Percentiles rank a stretch among this genome's conserved stretches.
These are phyloP conservation scores for Erodium maritimum DNA, from an alignment of 345 rosid species.

Conservation along the genomic window DNA sequence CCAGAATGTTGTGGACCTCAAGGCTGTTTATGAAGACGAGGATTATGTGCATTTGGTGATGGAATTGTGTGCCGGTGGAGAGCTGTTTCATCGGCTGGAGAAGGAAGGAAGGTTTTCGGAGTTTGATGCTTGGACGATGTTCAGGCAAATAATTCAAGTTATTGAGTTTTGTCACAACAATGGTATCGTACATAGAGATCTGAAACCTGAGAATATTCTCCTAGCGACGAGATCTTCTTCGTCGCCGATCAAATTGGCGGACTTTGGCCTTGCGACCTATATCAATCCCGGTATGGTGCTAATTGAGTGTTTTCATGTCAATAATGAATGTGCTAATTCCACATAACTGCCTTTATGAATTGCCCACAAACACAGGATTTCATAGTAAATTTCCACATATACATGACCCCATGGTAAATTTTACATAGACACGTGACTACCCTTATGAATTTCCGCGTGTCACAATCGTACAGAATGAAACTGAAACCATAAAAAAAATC, in stretches of 20 bases:
- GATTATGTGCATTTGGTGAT: constrained; percentile 50
- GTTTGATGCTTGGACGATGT: constrained; percentile 41
- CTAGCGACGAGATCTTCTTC: constrained; percentile 43
- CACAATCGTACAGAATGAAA: too few relatives aligned
- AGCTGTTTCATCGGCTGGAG: constrained; percentile 47
- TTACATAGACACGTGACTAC: too few relatives aligned
- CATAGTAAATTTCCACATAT: too few relatives aligned
- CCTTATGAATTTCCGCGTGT: too few relatives aligned
- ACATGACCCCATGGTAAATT: too few relatives aligned
- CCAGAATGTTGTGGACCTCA: constrained; percentile 58
- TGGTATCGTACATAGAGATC: constrained; percentile 54
- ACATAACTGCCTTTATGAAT: too few relatives aligned
- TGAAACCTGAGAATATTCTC: constrained; percentile 66
- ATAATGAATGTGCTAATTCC: too few relatives aligned
- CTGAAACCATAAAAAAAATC: too few relatives aligned
- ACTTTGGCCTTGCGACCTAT: constrained; percentile 65
- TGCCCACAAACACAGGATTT: too few relatives aligned
- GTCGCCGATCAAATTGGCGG: constrained; percentile 54
- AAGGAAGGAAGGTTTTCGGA: constrained; percentile 46
- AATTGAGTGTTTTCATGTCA: too few relatives aligned
- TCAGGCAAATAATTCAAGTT: constrained; percentile 52
- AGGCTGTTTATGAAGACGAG: constrained; percentile 61
- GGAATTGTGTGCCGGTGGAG: constrained; percentile 74
- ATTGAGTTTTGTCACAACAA: constrained; percentile 50
- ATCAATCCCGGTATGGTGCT: constrained; percentile 50